A percentile compares a stretch with the other conserved stretches of the same genome.
Conservation (phyloP, 176 grass and related monocot genomes). For the Cocos nucifera region DNA sequence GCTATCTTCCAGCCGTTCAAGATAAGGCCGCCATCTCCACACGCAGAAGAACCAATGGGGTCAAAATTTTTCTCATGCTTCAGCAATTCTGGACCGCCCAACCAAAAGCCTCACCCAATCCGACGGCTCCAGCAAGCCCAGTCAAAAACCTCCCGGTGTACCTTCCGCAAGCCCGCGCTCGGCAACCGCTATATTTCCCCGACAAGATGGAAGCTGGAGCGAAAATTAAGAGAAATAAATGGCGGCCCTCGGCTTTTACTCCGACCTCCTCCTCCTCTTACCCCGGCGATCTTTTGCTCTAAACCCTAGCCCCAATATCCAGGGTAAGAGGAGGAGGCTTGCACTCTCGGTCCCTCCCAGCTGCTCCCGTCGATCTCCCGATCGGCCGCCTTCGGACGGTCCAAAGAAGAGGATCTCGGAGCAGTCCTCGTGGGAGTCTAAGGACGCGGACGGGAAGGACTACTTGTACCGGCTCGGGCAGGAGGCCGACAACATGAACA, state of each 20-base stretch:
- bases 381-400: slow-evolving; percentile 1
- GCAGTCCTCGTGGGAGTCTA: slow-evolving; percentile 76
- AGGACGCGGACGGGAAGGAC: slow-evolving; percentile 54
- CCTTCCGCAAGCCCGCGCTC: too few species aligned
- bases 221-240: neutral
- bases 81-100: too few species aligned
- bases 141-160: too few species aligned
- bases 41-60: too few species aligned
- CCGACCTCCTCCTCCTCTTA: neutral
- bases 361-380: neutral
- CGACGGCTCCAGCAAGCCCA: too few species aligned
- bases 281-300: neutral
- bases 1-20: too few species aligned
- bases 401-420: slow-evolving; percentile 33
- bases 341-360: neutral
- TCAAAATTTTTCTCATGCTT: too few species aligned
- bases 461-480: slow-evolving; percentile 82
- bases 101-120: too few species aligned
- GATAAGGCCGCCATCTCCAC: too few species aligned
- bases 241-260: slow-evolving; percentile 11
- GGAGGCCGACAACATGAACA: slow-evolving; percentile 89
- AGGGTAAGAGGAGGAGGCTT: neutral
- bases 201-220: too few species aligned
- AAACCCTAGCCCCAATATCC: neutral
- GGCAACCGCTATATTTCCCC: too few species aligned